Base-by-base conservation (phyloP, 192 early-diverging fungal genomes). In the Entomortierella lignicola region DNA sequence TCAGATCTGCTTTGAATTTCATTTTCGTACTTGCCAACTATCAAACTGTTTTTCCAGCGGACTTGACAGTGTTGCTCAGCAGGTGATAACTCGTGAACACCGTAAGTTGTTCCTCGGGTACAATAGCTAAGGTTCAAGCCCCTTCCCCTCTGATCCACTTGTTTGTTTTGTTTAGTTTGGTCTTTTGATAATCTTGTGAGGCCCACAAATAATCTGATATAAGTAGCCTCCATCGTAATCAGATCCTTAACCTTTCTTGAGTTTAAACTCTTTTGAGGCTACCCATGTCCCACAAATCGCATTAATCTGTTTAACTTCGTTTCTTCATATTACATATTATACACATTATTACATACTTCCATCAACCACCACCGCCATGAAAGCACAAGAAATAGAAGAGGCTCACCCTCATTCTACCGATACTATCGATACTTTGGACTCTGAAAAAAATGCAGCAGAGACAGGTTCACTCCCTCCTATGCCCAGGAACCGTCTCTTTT, bases 401-500 rank as follows among this genome's bases (percentile, higher is more conserved):
- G 10, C 10, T 4, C 5, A 10, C 34, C 10, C 34, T 4, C 10
- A 50, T 15, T 3, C 48, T 50, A 21, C 48, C 48, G 48, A 50
- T 15, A 17, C 48, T 50, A 23, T 50, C 5, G 20, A 50, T 4
- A 50, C 48, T 17, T 12, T 12, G 17, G 42, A 44, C 17, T 44
- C 17, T 12, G 42, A 17, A 23, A 17, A 17, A 13, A 18, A 20
- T n/a, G 21, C 18, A 2, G 29, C 34, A 25, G 10, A 32, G 5
- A 21, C 58, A 26, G n/a, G 21, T n/a, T 31, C 60, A 1, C 18
- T 61, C 47, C 23, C 60, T 23, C 10, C 60, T 31, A 15, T 17
- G 18, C 8, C 47, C 60, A 39, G 34, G 7, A 56, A 37, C 4
- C 66, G 61, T 23, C 75, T 79, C 62, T 79, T 79, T 23, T 53